These are phyloP conservation scores for Coemansia sp. DNA, from an alignment of 192 early-diverging fungal species.

Conservation along the genomic window DNA sequence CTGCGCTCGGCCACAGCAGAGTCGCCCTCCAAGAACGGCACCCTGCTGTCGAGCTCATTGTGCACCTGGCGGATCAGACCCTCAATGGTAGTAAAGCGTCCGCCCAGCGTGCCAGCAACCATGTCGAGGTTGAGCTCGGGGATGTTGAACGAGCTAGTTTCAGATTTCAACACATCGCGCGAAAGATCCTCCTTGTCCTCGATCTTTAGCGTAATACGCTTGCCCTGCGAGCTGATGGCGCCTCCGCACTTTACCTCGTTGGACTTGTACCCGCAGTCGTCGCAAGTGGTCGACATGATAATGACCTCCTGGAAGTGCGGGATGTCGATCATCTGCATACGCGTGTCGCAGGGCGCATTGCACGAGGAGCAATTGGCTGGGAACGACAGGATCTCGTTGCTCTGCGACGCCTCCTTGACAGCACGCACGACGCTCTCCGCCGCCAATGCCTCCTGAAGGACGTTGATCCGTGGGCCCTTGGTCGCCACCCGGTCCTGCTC, in stretches of 20 bases:
- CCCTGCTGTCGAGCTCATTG: constrained; percentile 70
- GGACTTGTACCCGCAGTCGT: constrained; percentile 89
- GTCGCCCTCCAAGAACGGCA: constrained; percentile 74
- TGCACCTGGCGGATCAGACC: constrained; percentile 86
- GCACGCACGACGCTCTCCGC: constrained; percentile 32
- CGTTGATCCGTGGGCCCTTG: constrained; percentile 15
- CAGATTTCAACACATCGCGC: constrained; percentile 91
- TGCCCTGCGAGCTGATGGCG: constrained; percentile 73
- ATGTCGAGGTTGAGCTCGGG: constrained; percentile 90
- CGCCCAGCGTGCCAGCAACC: constrained; percentile 84
- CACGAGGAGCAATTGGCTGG: constrained; percentile 84
- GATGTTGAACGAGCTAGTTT: constrained; percentile 86
- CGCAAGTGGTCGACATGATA: constrained; percentile 92
- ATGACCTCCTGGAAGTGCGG: constrained; percentile 96
- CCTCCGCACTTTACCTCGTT: constrained; percentile 97
- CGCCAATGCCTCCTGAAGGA: constrained; percentile 45
- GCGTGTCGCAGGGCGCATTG: constrained; percentile 73
- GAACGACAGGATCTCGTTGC: constrained; percentile 77
- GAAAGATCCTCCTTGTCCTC: constrained; percentile 85
- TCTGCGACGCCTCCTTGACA: constrained; percentile 57
- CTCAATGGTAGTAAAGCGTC: constrained; percentile 94
- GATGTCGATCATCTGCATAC: constrained; percentile 88
- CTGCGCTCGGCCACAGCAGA: constrained; percentile 57
- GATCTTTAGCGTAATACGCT: constrained; percentile 77
- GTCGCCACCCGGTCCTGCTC: constrained; percentile 10